Conservation (phyloP, 2,329 filamentous ascomycete species). For the Fusarium falciforme region DNA sequence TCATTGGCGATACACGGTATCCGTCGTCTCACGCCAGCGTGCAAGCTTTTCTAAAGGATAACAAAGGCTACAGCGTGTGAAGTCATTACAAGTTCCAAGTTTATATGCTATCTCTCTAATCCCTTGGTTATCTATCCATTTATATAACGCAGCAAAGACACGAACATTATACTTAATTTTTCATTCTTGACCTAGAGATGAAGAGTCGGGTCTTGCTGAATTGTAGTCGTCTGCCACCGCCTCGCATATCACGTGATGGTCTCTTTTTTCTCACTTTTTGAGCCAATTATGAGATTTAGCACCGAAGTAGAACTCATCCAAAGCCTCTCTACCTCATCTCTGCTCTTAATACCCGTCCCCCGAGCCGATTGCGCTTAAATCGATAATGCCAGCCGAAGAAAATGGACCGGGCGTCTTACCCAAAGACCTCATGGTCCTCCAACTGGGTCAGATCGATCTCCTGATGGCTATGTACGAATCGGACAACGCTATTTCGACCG, state of each 20-base stretch:
- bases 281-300: not conserved
- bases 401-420: conserved; percentile 43
- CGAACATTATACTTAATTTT: too few species aligned
- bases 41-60: too few species aligned
- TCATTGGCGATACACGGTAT: too few species aligned
- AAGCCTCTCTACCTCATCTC: not conserved
- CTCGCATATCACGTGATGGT: not conserved
- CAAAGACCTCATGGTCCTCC: conserved; percentile 58
- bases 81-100: too few species aligned
- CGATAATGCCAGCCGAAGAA: not conserved
- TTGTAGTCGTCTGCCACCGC: not conserved
- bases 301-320: not conserved
- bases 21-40: too few species aligned
- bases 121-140: too few species aligned
- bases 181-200: too few species aligned
- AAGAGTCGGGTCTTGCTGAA: not conserved
- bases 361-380: rapidly evolving
- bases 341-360: rapidly evolving
- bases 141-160: too few species aligned
- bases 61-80: too few species aligned
- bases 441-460: conserved; percentile 63
- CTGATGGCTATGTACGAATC: conserved; percentile 63
- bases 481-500: conserved; percentile 49
- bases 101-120: too few species aligned
- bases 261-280: not conserved